Conservation (phyloP, 768 basidiomycete species). For the Boletus sensibilis region DNA sequence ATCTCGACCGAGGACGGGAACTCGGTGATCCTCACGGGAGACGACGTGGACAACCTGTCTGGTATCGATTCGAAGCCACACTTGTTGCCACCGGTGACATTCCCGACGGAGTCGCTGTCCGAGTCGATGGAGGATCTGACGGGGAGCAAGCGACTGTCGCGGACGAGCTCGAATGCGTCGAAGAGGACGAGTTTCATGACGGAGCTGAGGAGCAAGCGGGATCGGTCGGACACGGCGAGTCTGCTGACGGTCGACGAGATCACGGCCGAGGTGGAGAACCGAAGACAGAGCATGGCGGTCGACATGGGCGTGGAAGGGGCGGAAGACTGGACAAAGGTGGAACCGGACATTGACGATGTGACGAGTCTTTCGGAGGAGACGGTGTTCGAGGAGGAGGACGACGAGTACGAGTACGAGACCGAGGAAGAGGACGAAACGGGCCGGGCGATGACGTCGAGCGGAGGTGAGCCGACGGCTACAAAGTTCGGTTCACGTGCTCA, state of each 20-base stretch:
- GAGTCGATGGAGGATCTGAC: conserved; percentile 69
- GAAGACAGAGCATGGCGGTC: conserved; percentile 51
- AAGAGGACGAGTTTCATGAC: conserved; percentile 80
- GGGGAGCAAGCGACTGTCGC: conserved; percentile 37
- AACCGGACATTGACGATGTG: conserved; percentile 49
- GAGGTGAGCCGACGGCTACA: conserved; percentile 38
- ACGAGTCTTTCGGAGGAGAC: conserved; percentile 45
- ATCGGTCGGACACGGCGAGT: conserved; percentile 85
- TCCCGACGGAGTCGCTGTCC: conserved; percentile 75
- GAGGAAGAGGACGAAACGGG: conserved; percentile 52
- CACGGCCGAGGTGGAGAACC: conserved; percentile 85
- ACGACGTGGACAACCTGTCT: conserved; percentile 39
- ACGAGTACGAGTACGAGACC: conserved; percentile 46
- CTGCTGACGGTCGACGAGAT: conserved; percentile 97
- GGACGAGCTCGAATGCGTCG: conserved; percentile 46
- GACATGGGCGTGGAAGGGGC: conserved; percentile 46
- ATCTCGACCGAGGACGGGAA: conserved; percentile 72
- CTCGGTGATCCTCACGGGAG: conserved; percentile 58
- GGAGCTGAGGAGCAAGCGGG: conserved; percentile 77
- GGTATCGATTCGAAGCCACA: conserved; percentile 44
- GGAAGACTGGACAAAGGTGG: conserved; percentile 77
- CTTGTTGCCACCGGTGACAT: conserved; percentile 73
- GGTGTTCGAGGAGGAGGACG: conserved; percentile 47
- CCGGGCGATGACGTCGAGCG: conserved; percentile 53
- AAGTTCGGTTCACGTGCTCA: neutral